Evolutionary conservation across 768 basidiomycete genomes (phyloP).

Genomic region (Rhizopogon rudus): DNA sequence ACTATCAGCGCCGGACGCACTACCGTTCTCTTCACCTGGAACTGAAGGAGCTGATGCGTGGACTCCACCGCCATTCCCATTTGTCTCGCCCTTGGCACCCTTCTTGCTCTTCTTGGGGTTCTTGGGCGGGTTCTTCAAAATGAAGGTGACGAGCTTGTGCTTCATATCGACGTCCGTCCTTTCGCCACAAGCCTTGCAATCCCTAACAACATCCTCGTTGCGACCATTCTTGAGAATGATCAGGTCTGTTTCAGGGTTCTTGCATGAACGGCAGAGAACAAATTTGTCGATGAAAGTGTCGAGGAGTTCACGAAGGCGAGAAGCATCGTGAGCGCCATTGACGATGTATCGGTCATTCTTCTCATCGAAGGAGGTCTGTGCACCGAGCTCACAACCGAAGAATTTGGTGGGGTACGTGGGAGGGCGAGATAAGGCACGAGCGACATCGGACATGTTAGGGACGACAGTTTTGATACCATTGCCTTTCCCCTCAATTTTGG

Average conservation of each 20-base stretch:
- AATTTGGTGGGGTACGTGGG: conserved; percentile 98
- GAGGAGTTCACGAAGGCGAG: conserved; percentile 90
- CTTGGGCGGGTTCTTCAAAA: conserved; percentile 95
- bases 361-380: conserved; percentile 94
- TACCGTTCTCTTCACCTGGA: conserved; percentile 37
- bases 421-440: conserved; percentile 90
- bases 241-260: conserved; percentile 98
- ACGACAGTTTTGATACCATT: conserved; percentile 99
- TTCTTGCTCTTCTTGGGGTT: conserved; percentile 67
- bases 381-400: conserved; percentile 98
- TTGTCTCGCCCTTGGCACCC: conserved; percentile 46
- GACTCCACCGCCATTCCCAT: conserved; percentile 43
- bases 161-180: conserved; percentile 92
- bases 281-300: conserved; percentile 98
- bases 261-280: conserved; percentile 94
- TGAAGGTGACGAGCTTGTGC: conserved; percentile 94
- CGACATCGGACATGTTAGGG: conserved; percentile 98
- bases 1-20: conserved; percentile 56
- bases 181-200: conserved; percentile 98
- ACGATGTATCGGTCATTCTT: conserved; percentile 98
- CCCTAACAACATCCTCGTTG: conserved; percentile 83
- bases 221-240: conserved; percentile 80
- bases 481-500: conserved; percentile 98
- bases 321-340: conserved; percentile 92
- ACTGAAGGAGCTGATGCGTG: conserved; percentile 33